Evolutionary conservation across 805 yeast species (phyloP), one percentile per base, ranked within the genome.

Genomic region (Candida vartiovaarae): DNA sequence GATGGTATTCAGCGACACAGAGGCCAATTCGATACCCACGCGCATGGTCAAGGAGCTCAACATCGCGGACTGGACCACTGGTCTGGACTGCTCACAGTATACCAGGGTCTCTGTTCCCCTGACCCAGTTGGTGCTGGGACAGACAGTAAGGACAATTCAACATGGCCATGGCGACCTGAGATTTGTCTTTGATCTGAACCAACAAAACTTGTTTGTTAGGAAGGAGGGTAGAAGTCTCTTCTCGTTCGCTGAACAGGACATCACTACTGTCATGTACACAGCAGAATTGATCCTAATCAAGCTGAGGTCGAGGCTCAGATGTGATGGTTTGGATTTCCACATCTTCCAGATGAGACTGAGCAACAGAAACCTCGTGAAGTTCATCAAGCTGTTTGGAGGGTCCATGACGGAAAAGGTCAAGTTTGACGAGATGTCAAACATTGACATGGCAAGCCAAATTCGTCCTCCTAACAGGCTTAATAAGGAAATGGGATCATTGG

Each of bases 1-100:
- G 28, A 24, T 11, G 25, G 32, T 39, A 15, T 48, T 48, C 38
- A 45, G 48, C 15, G 51, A 48, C 10, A 41, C 36, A 3, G 52
- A 49, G 38, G 26, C 32, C 10, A 49, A 49, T 33, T 46, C 41
- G 11, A 27, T 49, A 15, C 30, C 32, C 11, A 26, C 36, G 10
- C 9, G 9, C 25, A 40, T 26, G 36, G 25, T 27, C 26, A 36
- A 23, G 8, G 36, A n/a, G 32, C 32, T 45, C 3, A 10, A 26
- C 31, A 39, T 45, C 7, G 3, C 33, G 3, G 44, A 44, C 11
- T 30, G n/a, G 25, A 11, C 15, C 3, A 8, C 9, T 4, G 37
- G 23, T 8, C 24, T 28, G 3, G 38, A 38, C 8, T n/a, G 38
- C 23, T 11, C 32, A 5, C 4, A 20, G 11, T 32, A 34, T 10